Percentiles rank a stretch among this genome's conserved stretches.
phyloP scores from a whole-genome alignment of 1,284 basidiomycete species.

The Boletus semigastroideus region DNA sequence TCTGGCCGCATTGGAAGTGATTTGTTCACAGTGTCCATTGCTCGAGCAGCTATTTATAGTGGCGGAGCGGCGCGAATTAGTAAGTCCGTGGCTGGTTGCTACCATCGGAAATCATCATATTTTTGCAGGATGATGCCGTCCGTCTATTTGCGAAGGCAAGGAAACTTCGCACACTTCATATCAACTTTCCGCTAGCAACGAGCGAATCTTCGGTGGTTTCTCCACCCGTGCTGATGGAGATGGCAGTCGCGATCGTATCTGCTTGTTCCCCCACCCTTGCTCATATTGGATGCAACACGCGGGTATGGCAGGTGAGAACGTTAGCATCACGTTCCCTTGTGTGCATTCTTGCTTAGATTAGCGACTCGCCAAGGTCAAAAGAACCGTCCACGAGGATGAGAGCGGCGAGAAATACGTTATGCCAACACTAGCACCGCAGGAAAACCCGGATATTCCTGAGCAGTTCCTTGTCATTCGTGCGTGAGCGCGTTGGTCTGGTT shows the following conservation, averaged over 20 bases:
- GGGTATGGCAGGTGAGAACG: constrained; percentile 49
- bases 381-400: constrained; percentile 37
- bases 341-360: background rate
- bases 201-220: constrained; percentile 13
- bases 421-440: constrained; percentile 50
- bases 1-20: constrained; percentile 46
- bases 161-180: constrained; percentile 34
- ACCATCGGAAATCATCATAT: constrained; percentile 5
- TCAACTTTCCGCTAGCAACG: constrained; percentile 26
- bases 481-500: too few relatives aligned
- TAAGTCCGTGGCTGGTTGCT: constrained; percentile 29
- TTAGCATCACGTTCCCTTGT: background rate
- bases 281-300: constrained; percentile 53
- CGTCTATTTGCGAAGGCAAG: constrained; percentile 34
- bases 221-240: constrained; percentile 31
- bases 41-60: constrained; percentile 66
- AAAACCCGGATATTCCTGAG: constrained; percentile 67
- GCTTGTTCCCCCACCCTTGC: constrained; percentile 43
- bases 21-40: constrained; percentile 51
- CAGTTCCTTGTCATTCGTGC: constrained; percentile 65
- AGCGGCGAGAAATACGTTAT: constrained; percentile 39
- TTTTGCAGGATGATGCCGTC: constrained; percentile 40
- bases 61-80: constrained; percentile 46
- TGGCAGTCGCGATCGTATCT: constrained; percentile 40
- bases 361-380: constrained; percentile 45